phyloP scores from a whole-genome alignment of 129 eudicot genomes.

The Flaveria brownii region DNA sequence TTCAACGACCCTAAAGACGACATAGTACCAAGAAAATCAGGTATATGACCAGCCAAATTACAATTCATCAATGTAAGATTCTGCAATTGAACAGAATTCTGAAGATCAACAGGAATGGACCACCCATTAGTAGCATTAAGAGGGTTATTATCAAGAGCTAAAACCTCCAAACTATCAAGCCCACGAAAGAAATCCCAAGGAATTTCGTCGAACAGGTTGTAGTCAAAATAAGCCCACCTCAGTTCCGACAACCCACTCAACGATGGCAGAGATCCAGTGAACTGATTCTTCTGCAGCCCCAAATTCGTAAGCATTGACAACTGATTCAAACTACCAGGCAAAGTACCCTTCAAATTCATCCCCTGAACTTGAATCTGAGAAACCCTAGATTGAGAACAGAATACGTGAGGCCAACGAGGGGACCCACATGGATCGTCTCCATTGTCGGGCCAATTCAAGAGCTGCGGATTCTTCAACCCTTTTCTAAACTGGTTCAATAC shows the following conservation, averaged over 20 bases:
- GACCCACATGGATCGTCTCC: slow-evolving; percentile 92
- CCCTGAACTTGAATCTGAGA: slow-evolving; percentile 84
- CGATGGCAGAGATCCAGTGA: slow-evolving; percentile 75
- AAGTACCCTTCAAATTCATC: slow-evolving; percentile 70
- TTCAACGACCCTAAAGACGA: slow-evolving; percentile 48
- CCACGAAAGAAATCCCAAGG: slow-evolving; percentile 82
- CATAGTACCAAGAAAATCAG: slow-evolving; percentile 58
- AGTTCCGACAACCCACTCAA: slow-evolving; percentile 65
- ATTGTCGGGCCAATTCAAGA: slow-evolving; percentile 76
- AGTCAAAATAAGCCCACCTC: slow-evolving; percentile 74
- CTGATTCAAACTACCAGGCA: slow-evolving; percentile 64
- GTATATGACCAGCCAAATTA: slow-evolving; percentile 62
- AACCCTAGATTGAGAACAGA: slow-evolving; percentile 61
- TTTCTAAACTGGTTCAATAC: slow-evolving; percentile 62
- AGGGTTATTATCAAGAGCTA: slow-evolving; percentile 81
- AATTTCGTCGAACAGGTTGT: slow-evolving; percentile 63
- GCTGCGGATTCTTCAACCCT: slow-evolving; percentile 79
- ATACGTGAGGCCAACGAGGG: slow-evolving; percentile 73
- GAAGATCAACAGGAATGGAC: slow-evolving; percentile 64
- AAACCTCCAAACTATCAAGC: slow-evolving; percentile 64
- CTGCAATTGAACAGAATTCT: slow-evolving; percentile 58
- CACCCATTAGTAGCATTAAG: slow-evolving; percentile 72
- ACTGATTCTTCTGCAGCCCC: slow-evolving; percentile 79
- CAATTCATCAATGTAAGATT: slow-evolving; percentile 58
- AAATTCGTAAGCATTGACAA: slow-evolving; percentile 65